Evolutionary conservation across 257 asterid genomes (phyloP), one percentile per base, ranked within the genome.

Genomic region (Euphrasia confusa): DNA sequence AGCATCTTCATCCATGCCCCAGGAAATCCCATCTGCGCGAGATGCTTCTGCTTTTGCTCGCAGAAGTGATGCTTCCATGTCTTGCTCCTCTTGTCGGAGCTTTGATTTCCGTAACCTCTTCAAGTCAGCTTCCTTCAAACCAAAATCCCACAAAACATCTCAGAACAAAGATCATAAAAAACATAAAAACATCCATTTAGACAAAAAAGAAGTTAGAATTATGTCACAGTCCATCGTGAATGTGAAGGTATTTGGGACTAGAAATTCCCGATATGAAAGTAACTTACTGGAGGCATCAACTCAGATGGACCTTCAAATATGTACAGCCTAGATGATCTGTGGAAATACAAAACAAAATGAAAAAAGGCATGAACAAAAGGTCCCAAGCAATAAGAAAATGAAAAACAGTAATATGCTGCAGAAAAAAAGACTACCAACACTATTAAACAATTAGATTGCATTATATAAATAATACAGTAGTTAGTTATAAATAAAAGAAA

Each of bases 1-100:
- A 72, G 99, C 99, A 77, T 92, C 99, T 75, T 92, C 99, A 7
- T 75, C 67, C 99, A 92, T 83, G 67, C 99, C 99, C 99, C 99
- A 92, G 28, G 99, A 92, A 75, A 89, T 76, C 33, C 99, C 99
- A 75, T 87, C 95, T 24, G 97, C 93, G 60, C 79, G 80, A 75
- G 96, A 86, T 49, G 99, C 97, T 69, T 86, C 94, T 58, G 72
- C 26, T 74, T 82, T 92, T 71, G 99, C 99, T 71, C 99, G 84
- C 32, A 62, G 68, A 71, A 92, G 94, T 66, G 97, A 92, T 68
- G 84, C 88, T 79, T 89, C 97, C 99, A 92, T 92, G 72, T 92
- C 99, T 68, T 81, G 80, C 84, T 71, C 78, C 42, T 86, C 89
- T 73, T 68, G 86, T 37, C 64, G 94, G 57, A 76, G 63, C 82